Base-by-base conservation (phyloP, 2,329 filamentous ascomycete species). In the Diaporthe batatas region DNA sequence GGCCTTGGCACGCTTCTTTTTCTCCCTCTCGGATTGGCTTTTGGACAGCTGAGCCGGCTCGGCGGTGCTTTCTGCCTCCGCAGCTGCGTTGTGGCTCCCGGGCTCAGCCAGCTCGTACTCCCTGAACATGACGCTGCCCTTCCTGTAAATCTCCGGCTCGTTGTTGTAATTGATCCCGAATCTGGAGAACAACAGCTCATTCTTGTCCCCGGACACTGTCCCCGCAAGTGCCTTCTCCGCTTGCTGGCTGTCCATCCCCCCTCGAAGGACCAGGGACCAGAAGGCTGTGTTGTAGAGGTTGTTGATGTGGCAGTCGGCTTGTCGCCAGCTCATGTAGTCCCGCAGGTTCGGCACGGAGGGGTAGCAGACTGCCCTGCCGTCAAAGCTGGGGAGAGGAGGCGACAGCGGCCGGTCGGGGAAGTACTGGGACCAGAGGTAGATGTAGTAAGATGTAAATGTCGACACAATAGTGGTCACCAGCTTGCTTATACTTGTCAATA, bases 81-180 rank as follows among this genome's bases (percentile, higher is more conserved):
- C 81, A 6, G 83, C 78, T 25, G 85, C 82, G 70, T 86, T 84
- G 72, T 88, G 84, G 34, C 80, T 85, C 8, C 80, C 80, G 0
- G 89, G 88, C 64, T 93, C 91, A 54, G 92, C 91, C 21, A 94
- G 83, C 79, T 94, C 91, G 79, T 94, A 94, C 80, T 96, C 93
- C 77, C 95, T 89, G 81, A 95, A 96, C 6, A 98, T 83, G 2
- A 98, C 92, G 76, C 94, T 98, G 6, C 96, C 96, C 81, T 98
- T 99, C 81, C 92, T 96, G 82, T 90, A 98, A 21, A 98, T 95
- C 75, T 97, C 94, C 0, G 91, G 91, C 82, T 99, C 96, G 77
- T 98, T 96, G 82, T 99, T 99, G 84, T 99, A 99, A 83, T 99
- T 99, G 80, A 98, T 95, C 3, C 91, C 90, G 81, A 98, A 98